Evolutionary conservation across 164 flowering plant genomes (phyloP).

Genomic region (Taxillus chinensis): DNA sequence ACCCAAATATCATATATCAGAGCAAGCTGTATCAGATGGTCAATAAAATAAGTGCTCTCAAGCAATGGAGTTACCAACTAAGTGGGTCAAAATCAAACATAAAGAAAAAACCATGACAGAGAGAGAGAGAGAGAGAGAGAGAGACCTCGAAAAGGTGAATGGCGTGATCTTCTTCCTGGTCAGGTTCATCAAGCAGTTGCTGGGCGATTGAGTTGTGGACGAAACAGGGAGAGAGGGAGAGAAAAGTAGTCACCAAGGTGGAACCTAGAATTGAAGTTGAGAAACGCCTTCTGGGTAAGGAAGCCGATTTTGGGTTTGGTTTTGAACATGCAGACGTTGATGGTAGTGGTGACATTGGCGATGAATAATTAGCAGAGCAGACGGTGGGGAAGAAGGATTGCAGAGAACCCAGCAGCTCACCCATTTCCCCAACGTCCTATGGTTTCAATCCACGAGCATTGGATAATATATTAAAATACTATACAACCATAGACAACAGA

Average conservation of each 20-base stretch:
- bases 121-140: conserved; percentile 7
- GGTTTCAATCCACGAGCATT: too few relatives aligned
- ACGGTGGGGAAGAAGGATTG: too few relatives aligned
- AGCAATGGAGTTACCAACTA: too few relatives aligned
- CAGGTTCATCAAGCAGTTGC: conserved; percentile 26
- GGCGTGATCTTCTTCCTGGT: conserved; percentile 44
- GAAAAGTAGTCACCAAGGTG: conserved; percentile 14
- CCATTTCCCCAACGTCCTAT: too few relatives aligned
- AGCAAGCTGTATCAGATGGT: too few relatives aligned
- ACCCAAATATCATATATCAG: too few relatives aligned
- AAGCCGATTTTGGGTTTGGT: background rate
- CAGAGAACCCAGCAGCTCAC: too few relatives aligned
- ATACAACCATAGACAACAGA: too few relatives aligned
- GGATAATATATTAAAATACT: too few relatives aligned
- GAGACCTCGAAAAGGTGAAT: conserved; percentile 39
- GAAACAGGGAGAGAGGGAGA: conserved; percentile 9
- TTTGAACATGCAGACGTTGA: background rate
- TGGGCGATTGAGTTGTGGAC: conserved; percentile 22
- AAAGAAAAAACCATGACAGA: background rate
- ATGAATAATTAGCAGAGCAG: too few relatives aligned
- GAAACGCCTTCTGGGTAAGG: background rate
- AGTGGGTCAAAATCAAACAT: too few relatives aligned
- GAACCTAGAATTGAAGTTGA: conserved; percentile 17
- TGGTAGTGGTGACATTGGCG: background rate
- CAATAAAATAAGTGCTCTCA: too few relatives aligned